Evolutionary conservation across 2,329 filamentous ascomycete genomes (phyloP).

Genomic region (Monosporascus cannonballus): DNA sequence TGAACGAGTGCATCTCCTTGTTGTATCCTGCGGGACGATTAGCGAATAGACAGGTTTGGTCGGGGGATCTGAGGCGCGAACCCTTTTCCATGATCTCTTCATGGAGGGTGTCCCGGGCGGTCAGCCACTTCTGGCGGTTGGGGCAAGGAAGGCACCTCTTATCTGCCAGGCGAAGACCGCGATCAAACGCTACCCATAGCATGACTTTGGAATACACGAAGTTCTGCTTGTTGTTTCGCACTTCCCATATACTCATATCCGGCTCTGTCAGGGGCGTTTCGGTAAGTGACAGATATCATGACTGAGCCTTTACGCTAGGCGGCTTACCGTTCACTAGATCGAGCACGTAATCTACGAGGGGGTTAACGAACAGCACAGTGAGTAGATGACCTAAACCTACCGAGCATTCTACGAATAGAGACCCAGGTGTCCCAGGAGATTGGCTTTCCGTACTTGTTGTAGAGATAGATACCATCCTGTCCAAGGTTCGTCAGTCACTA

Average conservation of each 20-base stretch:
- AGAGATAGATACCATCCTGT: slow-evolving; percentile 64
- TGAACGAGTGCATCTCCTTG: slow-evolving; percentile 59
- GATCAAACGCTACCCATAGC: slow-evolving; percentile 77
- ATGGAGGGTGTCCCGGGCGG: slow-evolving; percentile 60
- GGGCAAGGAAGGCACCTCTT: slow-evolving; percentile 73
- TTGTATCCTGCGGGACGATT: slow-evolving; percentile 52
- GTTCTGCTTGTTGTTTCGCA: slow-evolving; percentile 67
- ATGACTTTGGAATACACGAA: slow-evolving; percentile 80
- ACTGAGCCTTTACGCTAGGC: neutral
- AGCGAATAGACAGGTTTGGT: neutral
- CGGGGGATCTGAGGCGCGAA: slow-evolving; percentile 11
- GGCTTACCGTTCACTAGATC: slow-evolving; percentile 53
- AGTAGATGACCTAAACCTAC: slow-evolving; percentile 23
- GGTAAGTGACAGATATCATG: neutral
- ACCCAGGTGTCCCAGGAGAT: slow-evolving; percentile 73
- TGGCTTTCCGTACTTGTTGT: slow-evolving; percentile 74
- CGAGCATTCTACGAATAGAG: slow-evolving; percentile 59
- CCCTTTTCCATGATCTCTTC: slow-evolving; percentile 73
- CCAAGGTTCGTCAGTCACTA: slow-evolving; percentile 57
- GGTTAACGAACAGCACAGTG: slow-evolving; percentile 8
- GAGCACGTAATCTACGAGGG: slow-evolving; percentile 56
- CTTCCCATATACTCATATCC: slow-evolving; percentile 83
- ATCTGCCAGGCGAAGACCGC: slow-evolving; percentile 65
- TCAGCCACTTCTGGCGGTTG: slow-evolving; percentile 60
- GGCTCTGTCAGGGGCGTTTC: slow-evolving; percentile 36